Base-by-base conservation (phyloP, 2,329 filamentous ascomycete genomes). In the Colletotrichum filicis region DNA sequence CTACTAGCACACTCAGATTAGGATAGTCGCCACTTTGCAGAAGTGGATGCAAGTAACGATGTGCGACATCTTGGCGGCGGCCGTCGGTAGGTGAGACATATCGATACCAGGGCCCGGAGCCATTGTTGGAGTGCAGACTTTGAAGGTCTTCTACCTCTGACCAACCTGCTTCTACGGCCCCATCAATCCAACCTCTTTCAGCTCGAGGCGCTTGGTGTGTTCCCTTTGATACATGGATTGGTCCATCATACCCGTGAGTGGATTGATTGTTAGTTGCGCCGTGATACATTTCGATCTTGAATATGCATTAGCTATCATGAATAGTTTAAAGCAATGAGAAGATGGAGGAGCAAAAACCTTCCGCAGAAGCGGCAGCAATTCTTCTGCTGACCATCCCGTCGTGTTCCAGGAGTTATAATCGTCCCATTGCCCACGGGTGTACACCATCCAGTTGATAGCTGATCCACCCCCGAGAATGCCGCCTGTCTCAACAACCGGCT, bases 121-220 rank as follows among this genome's bases (percentile, higher is more conserved):
- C 82, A 32, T 80, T 78, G 65, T 76, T 76, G 16, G 74, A 62
- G 5, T 87, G 82, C 1, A 89, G 78, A 68, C 84, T 83, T 66
- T 89, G 84, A 12, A 88, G 74, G 75, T 90, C 88, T 52, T 82
- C 79, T 56, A 86, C 81, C 69, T 88, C 83, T 16, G 80, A 80
- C 68, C 85, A 85, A 4, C 88, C 88, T 57, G 87, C 78, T 56
- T 83, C 77, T 16, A 78, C 78, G 0, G 85, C 83, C 3, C 86
- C 86, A 1, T 83, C 77, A 65, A 88, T 81, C 75, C 88, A 88
- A 14, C 85, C 81, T 3, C 84, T 78, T 67, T 86, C 83, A 14
- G 83, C 80, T 2, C 65, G 70, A 35, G 80, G 82, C 5, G 79
- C 80, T 49, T 79, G 76, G 75, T 82, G 87, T 0, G 84, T 85